Percentiles rank a stretch among this genome's conserved stretches.
These are phyloP conservation scores for Trichoderma afroharzianum DNA, from an alignment of 2,329 filamentous ascomycete genomes.

Conservation along the genomic window DNA sequence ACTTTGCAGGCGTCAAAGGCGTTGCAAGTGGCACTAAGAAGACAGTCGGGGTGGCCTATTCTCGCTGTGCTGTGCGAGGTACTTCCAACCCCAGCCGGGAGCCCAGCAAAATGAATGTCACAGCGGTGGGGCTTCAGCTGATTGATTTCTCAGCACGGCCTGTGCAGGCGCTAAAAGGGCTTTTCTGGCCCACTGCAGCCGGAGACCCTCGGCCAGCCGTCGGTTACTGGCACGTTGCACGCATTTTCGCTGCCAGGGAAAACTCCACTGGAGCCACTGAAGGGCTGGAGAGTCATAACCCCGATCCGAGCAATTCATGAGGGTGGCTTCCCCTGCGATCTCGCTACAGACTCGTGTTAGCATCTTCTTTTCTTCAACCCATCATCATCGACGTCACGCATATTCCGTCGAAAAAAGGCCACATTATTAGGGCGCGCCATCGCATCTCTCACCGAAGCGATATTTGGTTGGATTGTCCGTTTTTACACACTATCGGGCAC, in stretches of 20 bases:
- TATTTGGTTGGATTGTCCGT: no score
- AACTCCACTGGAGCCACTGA: slow-evolving; percentile 2
- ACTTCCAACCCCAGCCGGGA: background rate
- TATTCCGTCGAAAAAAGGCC: background rate
- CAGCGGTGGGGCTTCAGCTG: slow-evolving; percentile 11
- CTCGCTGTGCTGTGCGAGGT: background rate
- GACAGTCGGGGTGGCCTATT: background rate
- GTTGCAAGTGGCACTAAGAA: background rate
- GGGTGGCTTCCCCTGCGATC: background rate
- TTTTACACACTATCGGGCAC: background rate
- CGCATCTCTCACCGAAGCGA: background rate
- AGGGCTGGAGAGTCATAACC: slow-evolving; percentile 16
- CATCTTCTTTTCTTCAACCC: background rate
- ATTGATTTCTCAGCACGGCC: slow-evolving; percentile 18
- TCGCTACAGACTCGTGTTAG: background rate
- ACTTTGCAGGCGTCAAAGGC: background rate
- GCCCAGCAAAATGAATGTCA: background rate
- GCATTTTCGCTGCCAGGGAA: background rate
- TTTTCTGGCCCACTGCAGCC: slow-evolving; percentile 6
- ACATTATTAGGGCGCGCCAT: background rate
- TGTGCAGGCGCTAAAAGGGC: slow-evolving; percentile 8
- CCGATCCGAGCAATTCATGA: slow-evolving; percentile 8
- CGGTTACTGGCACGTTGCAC: slow-evolving; percentile 16
- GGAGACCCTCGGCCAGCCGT: slow-evolving; percentile 7
- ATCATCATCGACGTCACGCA: background rate